Percentiles rank a stretch among this genome's conserved stretches.
Evolutionary conservation across 371 early-diverging fungal genomes (phyloP).

Genomic region (Sporodiniella umbellata): DNA sequence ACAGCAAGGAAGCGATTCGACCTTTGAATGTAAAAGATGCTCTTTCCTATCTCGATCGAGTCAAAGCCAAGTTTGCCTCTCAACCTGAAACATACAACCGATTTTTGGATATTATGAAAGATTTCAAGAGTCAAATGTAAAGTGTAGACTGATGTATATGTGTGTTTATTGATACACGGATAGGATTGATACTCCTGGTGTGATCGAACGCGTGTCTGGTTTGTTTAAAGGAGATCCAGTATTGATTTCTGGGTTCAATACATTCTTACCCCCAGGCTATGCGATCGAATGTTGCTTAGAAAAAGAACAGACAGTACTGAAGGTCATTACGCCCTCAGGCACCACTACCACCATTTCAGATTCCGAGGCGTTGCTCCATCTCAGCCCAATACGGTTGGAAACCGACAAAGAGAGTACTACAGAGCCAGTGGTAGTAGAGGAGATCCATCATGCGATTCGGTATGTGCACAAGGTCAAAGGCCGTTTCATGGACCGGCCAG

Average conservation of each 20-base stretch:
- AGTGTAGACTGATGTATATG: not conserved
- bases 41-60: slow-evolving; percentile 95
- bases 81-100: slow-evolving; percentile 93
- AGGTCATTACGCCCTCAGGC: slow-evolving; percentile 87
- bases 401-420: too few relatives aligned
- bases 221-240: slow-evolving; percentile 92
- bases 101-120: slow-evolving; percentile 99
- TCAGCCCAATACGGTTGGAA: too few relatives aligned
- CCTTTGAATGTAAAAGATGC: slow-evolving; percentile 83
- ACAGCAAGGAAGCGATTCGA: slow-evolving; percentile 15
- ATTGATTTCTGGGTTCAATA: slow-evolving; percentile 98
- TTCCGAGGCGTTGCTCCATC: slow-evolving; percentile 1
- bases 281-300: slow-evolving; percentile 85
- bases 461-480: slow-evolving; percentile 98
- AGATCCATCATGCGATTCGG: slow-evolving; percentile 95
- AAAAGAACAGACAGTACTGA: slow-evolving; percentile 63
- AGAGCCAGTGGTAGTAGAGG: slow-evolving; percentile 26
- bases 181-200: slow-evolving; percentile 97
- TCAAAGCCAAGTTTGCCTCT: slow-evolving; percentile 89
- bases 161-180: not conserved
- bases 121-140: slow-evolving; percentile 95
- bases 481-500: slow-evolving; percentile 84
- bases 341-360: slow-evolving; percentile 47
- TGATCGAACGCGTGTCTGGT: slow-evolving; percentile 95
- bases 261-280: slow-evolving; percentile 97